Evolutionary conservation across 1,284 basidiomycete species (phyloP).

Genomic region (Sanghuangporus weigelae): DNA sequence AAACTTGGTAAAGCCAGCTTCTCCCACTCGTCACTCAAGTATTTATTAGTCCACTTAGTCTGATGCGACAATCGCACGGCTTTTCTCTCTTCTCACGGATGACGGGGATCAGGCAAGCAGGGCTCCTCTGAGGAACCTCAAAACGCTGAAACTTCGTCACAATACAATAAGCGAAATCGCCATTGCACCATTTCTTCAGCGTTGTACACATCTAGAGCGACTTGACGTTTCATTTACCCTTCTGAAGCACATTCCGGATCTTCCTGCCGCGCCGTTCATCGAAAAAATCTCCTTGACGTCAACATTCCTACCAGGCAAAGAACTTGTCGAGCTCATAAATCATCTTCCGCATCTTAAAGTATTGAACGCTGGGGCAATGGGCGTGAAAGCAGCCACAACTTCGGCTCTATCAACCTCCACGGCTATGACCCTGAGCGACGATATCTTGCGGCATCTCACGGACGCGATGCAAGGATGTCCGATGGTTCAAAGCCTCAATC

Average conservation of each 20-base stretch:
- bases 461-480: constrained; percentile 32
- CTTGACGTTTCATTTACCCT: constrained; percentile 63
- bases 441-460: constrained; percentile 40
- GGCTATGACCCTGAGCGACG: constrained; percentile 52
- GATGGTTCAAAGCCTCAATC: constrained; percentile 45
- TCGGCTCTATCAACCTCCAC: constrained; percentile 40
- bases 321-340: constrained; percentile 38
- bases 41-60: constrained; percentile 36
- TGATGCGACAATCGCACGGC: constrained; percentile 46
- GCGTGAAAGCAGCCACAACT: constrained; percentile 39
- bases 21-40: neutral
- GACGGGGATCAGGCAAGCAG: constrained; percentile 19
- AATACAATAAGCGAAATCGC: constrained; percentile 45
- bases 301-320: constrained; percentile 37
- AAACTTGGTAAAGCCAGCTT: constrained; percentile 45
- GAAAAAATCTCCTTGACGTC: constrained; percentile 62
- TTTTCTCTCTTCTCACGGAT: constrained; percentile 30
- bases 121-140: constrained; percentile 36
- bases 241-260: constrained; percentile 32
- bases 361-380: constrained; percentile 57
- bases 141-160: constrained; percentile 56
- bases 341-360: constrained; percentile 38
- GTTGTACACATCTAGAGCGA: constrained; percentile 46
- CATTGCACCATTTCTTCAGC: constrained; percentile 36
- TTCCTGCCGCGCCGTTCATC: constrained; percentile 23